Conservation (phyloP, 2,329 filamentous ascomycete genomes). For the Triangularia verruculosa region DNA sequence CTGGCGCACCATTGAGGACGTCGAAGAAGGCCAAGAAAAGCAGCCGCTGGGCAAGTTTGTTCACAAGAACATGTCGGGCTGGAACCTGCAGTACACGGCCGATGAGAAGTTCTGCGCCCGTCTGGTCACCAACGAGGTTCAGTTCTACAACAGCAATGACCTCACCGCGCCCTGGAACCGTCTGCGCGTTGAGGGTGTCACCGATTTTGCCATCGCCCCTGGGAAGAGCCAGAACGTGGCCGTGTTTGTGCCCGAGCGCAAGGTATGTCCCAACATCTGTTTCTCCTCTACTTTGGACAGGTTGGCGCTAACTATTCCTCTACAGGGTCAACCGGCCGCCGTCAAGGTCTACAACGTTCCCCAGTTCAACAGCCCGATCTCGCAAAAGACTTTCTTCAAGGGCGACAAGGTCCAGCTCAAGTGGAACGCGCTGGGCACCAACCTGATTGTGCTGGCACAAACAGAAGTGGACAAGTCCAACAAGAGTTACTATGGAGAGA, state of each 20-base stretch:
- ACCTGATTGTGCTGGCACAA: conserved; percentile 89
- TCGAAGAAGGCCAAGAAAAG: conserved; percentile 60
- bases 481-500: conserved; percentile 99
- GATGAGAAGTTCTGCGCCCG: conserved; percentile 94
- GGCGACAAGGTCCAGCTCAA: conserved; percentile 98
- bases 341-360: conserved; percentile 95
- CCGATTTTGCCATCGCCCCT: conserved; percentile 85
- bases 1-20: conserved; percentile 78
- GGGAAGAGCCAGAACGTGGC: conserved; percentile 89
- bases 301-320: conserved; percentile 2
- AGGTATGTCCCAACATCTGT: conserved; percentile 53
- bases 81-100: conserved; percentile 94
- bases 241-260: conserved; percentile 92
- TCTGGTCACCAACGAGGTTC: conserved; percentile 92
- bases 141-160: conserved; percentile 90
- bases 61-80: conserved; percentile 91
- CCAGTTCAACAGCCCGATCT: conserved; percentile 76
- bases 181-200: conserved; percentile 84
- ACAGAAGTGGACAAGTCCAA: conserved; percentile 97
- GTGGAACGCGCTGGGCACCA: conserved; percentile 92
- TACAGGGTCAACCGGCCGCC: conserved; percentile 81
- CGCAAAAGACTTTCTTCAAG: conserved; percentile 99
- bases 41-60: conserved; percentile 84
- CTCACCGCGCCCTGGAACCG: conserved; percentile 91
- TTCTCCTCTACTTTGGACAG: background rate